Evolutionary conservation across 139 green algal genomes (phyloP), one percentile per base, ranked within the genome.

Genomic region (Chlamydomonas schloesseri): DNA sequence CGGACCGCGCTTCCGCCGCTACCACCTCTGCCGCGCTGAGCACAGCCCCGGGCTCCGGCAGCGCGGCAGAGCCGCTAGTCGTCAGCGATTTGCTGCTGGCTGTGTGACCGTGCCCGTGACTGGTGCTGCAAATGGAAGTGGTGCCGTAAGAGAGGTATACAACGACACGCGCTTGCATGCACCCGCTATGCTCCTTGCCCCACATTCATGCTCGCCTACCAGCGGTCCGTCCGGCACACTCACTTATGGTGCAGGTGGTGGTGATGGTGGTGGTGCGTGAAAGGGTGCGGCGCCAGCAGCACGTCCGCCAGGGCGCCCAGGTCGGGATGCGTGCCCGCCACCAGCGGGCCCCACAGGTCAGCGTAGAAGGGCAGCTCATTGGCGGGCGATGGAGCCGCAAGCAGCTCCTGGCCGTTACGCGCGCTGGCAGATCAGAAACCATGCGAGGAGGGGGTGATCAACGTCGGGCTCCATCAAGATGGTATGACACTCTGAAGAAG

Each of bases 291-390:
- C 42, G 64, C 47, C 80, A 86, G 67, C 47, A 86, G 47, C 23
- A 74, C 82, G 21, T 88, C 78, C 53, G 89, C 84, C 11, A 92
- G 81, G 6, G 33, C 53, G 9, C 57, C 34, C 24, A 92, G 81
- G 82, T 92, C 71, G 17, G 87, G 85, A 46, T 89, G 81, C 46
- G 87, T 36, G 23, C 88, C 88, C 34, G 74, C 70, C 64, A 87
- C 82, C 74, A 91, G 70, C 29, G 85, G 79, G 0, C 71, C 83
- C 87, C 87, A 91, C 37, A 95, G 50, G 72, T 93, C 90, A 6
- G 85, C 57, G 53, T 91, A 91, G 65, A 74, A 90, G 29, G 90
- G 83, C 42, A 95, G 78, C 79, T 92, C 92, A 28, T 83, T 50
- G 57, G 90, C 79, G 17, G 88, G 55, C 0, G 84, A 69, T 17